Percentiles rank a stretch among this genome's conserved stretches.
These are phyloP conservation scores for Sutorius eximius DNA, from an alignment of 1,284 basidiomycete species.

Conservation along the genomic window DNA sequence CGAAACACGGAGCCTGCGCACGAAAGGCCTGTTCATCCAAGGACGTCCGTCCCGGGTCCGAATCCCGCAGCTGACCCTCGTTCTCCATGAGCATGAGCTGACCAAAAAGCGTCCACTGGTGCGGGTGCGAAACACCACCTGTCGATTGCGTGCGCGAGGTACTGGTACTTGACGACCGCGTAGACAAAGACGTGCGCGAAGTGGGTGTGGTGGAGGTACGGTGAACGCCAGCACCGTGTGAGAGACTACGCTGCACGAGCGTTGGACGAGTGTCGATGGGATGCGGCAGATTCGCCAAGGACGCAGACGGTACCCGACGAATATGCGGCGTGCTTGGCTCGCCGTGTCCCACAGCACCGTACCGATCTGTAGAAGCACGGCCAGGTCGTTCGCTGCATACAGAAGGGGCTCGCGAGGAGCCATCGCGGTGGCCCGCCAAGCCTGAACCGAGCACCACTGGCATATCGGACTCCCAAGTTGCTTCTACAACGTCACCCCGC, in stretches of 20 bases:
- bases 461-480: conserved; percentile 19
- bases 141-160: conserved; percentile 14
- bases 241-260: conserved; percentile 16
- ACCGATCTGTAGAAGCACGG: conserved; percentile 2
- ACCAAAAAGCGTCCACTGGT: conserved; percentile 68
- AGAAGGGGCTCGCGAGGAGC: conserved; percentile 7
- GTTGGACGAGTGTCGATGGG: conserved; percentile 6
- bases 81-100: conserved; percentile 75
- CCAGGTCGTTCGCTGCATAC: conserved; percentile 9
- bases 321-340: conserved; percentile 18
- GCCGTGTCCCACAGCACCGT: not conserved
- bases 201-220: conserved; percentile 3
- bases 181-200: not conserved
- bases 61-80: conserved; percentile 45
- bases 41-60: conserved; percentile 11
- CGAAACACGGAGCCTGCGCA: not conserved
- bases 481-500: not conserved
- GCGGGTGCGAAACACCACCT: conserved; percentile 11
- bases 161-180: not conserved
- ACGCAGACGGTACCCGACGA: conserved; percentile 15
- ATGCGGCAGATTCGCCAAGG: conserved; percentile 3
- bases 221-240: not conserved
- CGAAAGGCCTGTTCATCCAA: conserved; percentile 3
- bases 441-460: too few species aligned
- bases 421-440: not conserved